Evolutionary conservation across 1,139 yeast genomes (phyloP).

Genomic region (Suhomyces atakaporum): DNA sequence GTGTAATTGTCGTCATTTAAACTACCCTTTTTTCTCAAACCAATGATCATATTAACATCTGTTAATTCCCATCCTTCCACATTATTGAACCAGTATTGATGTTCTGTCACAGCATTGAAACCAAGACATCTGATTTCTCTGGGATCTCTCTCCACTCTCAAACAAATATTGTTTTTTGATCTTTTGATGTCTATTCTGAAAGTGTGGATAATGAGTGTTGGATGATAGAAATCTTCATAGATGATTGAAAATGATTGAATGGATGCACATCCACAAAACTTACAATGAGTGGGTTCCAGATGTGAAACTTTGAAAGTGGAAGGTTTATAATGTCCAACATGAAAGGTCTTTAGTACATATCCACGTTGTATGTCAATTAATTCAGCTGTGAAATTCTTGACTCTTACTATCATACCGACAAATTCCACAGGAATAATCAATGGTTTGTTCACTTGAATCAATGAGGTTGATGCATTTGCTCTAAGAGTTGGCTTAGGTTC

Average conservation of each 20-base stretch:
- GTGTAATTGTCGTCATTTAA: conserved; percentile 16
- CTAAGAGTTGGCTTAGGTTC: not conserved
- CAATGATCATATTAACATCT: conserved; percentile 75
- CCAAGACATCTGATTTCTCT: conserved; percentile 89
- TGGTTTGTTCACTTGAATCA: conserved; percentile 25
- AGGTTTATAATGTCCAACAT: conserved; percentile 64
- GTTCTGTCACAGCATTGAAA: conserved; percentile 72
- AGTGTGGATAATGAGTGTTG: conserved; percentile 69
- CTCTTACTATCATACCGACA: conserved; percentile 70
- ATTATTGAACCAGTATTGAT: conserved; percentile 63
- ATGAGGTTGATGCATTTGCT: not conserved
- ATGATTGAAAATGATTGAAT: conserved; percentile 69
- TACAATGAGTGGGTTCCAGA: conserved; percentile 83
- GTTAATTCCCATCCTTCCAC: conserved; percentile 80
- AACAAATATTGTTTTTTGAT: conserved; percentile 77
- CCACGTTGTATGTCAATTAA: conserved; percentile 81
- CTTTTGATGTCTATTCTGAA: conserved; percentile 64
- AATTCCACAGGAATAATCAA: conserved; percentile 55
- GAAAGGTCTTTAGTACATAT: conserved; percentile 53
- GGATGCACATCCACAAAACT: conserved; percentile 89
- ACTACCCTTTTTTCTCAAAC: conserved; percentile 53
- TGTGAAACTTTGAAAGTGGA: conserved; percentile 69
- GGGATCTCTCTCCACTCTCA: conserved; percentile 89
- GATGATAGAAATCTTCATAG: conserved; percentile 62
- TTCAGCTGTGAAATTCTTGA: conserved; percentile 56